phyloP scores from a whole-genome alignment of 371 early-diverging fungal genomes.

The Mortierella sp. region DNA sequence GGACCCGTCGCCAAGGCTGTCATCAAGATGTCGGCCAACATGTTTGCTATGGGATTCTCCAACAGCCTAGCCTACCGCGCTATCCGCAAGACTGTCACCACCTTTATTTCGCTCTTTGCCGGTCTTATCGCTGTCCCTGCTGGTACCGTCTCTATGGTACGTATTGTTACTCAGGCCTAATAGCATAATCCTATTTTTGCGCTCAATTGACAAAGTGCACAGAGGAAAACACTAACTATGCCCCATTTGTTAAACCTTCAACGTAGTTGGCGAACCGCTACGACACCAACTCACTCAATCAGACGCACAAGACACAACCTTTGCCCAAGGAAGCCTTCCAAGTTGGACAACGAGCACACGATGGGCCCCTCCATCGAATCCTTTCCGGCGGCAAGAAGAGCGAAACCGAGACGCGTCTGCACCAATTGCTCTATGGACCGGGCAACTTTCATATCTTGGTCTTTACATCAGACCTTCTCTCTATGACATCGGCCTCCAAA shows the following conservation, averaged over 20 bases:
- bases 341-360: slow-evolving; percentile 55
- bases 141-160: slow-evolving; percentile 44
- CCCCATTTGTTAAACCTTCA: not conserved
- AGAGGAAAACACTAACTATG: too few relatives aligned
- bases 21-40: slow-evolving; percentile 39
- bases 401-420: slow-evolving; percentile 25
- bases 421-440: slow-evolving; percentile 40
- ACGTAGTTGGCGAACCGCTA: slow-evolving; percentile 37
- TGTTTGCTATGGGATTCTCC: slow-evolving; percentile 48
- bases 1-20: slow-evolving; percentile 44
- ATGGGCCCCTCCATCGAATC: slow-evolving; percentile 32
- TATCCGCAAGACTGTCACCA: slow-evolving; percentile 24
- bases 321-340: slow-evolving; percentile 24
- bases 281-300: slow-evolving; percentile 38
- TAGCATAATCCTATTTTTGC: not conserved
- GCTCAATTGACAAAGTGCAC: not conserved
- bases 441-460: slow-evolving; percentile 51
- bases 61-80: slow-evolving; percentile 6
- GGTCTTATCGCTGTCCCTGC: slow-evolving; percentile 27
- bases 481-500: slow-evolving; percentile 16
- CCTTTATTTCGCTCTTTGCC: slow-evolving; percentile 25
- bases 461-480: slow-evolving; percentile 45
- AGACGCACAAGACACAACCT: slow-evolving; percentile 35
- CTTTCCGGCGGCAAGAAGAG: slow-evolving; percentile 14
- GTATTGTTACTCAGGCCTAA: not conserved